Evolutionary conservation across 176 grass and related monocot species (phyloP).

Genomic region (Melocanna baccifera): DNA sequence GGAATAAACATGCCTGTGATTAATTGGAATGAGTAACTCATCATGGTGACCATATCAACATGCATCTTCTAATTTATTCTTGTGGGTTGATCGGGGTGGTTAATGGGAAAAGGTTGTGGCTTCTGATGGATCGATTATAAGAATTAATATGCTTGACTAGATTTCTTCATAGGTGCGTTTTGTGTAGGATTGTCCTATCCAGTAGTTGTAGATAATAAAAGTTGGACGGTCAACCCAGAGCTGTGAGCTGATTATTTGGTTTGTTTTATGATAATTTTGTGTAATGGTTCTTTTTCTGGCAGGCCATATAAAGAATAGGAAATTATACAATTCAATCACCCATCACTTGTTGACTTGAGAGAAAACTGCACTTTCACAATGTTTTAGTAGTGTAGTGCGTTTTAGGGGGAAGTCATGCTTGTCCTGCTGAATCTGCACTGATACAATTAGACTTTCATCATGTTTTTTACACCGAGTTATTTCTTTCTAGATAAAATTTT

Average conservation of each 20-base stretch:
- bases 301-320: background rate
- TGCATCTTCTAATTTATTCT: background rate
- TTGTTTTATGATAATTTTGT: background rate
- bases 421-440: background rate
- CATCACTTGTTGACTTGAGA: background rate
- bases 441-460: background rate
- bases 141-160: background rate
- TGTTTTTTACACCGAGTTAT: background rate
- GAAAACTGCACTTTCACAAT: background rate
- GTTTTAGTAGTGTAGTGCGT: background rate
- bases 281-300: background rate
- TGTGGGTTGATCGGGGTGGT: background rate
- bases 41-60: background rate
- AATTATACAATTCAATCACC: background rate
- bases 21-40: background rate
- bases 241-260: background rate
- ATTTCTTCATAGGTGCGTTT: background rate
- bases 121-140: background rate
- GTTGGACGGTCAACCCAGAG: background rate
- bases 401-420: background rate
- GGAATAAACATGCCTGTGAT: background rate
- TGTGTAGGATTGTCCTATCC: background rate
- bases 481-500: background rate
- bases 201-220: background rate
- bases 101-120: background rate